phyloP scores from a whole-genome alignment of 2,329 filamentous ascomycete species.

The Penicillium sp. region DNA sequence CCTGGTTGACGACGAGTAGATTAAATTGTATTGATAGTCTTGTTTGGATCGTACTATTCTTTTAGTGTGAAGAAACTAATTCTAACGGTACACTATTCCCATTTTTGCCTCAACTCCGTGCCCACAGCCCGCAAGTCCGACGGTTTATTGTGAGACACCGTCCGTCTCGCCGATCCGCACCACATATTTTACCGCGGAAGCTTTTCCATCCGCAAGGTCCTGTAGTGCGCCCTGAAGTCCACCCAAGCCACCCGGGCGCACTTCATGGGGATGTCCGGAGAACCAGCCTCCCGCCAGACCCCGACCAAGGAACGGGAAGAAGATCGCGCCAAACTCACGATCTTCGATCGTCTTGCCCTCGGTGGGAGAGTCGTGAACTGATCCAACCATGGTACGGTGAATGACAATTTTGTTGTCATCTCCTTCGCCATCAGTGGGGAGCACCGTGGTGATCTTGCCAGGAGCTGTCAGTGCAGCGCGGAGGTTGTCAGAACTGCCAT shows the following conservation, averaged over 20 bases:
- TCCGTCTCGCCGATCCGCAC: conserved; percentile 55
- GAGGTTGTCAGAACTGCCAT: conserved; percentile 51
- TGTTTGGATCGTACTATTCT: background rate
- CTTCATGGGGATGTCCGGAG: conserved; percentile 51
- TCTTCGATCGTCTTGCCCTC: conserved; percentile 26
- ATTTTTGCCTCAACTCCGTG: background rate
- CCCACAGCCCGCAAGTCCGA: background rate
- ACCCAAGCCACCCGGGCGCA: conserved; percentile 54
- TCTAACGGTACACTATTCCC: background rate
- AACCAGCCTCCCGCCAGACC: conserved; percentile 54
- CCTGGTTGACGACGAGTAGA: background rate
- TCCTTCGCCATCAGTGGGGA: conserved; percentile 40
- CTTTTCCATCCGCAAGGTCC: conserved; percentile 60
- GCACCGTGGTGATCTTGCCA: conserved; percentile 42
- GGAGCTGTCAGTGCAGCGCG: conserved; percentile 44
- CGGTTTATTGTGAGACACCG: conserved; percentile 9
- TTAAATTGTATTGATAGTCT: background rate
- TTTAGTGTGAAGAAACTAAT: background rate
- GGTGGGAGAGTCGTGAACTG: conserved; percentile 23
- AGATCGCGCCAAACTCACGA: conserved; percentile 48
- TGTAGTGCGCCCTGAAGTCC: conserved; percentile 56
- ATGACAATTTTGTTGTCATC: conserved; percentile 41
- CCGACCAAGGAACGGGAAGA: conserved; percentile 46
- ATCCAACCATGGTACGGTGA: conserved; percentile 38
- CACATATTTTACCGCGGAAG: conserved; percentile 65